Conservation (phyloP, 75 land plant species). For the Cupressus sempervirens region DNA sequence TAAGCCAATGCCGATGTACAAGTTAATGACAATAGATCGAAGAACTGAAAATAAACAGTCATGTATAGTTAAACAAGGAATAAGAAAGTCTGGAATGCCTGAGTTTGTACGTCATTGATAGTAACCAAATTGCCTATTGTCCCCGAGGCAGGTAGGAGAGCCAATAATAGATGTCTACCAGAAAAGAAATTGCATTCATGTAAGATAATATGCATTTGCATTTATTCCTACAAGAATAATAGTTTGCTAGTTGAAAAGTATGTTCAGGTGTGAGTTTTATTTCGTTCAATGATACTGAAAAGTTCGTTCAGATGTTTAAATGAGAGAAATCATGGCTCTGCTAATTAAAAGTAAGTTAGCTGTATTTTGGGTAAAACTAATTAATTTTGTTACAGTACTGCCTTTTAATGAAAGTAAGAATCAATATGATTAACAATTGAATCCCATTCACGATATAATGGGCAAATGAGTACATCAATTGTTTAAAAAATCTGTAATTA, state of each 20-base stretch:
- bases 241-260: too few relatives aligned
- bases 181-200: neutral
- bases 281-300: neutral
- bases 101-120: conserved; percentile 64
- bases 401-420: too few relatives aligned
- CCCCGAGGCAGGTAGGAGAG: conserved; percentile 45
- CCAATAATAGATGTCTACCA: conserved; percentile 31
- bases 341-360: too few relatives aligned
- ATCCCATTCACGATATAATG: neutral
- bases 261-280: neutral
- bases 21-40: conserved; percentile 26
- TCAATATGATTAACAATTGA: neutral
- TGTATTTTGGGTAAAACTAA: too few relatives aligned
- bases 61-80: neutral
- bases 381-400: too few relatives aligned
- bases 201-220: neutral
- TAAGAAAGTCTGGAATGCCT: conserved; percentile 13
- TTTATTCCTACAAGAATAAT: neutral
- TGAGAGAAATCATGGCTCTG: too few relatives aligned
- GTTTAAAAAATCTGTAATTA: too few relatives aligned
- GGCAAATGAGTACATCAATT: neutral
- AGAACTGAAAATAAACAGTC: conserved; percentile 9
- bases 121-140: conserved; percentile 64
- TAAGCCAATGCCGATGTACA: conserved; percentile 16
- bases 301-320: too few relatives aligned